Evolutionary conservation across 2,329 filamentous ascomycete species (phyloP), one percentile per base, ranked within the genome.

Genomic region (Nemania abortiva): DNA sequence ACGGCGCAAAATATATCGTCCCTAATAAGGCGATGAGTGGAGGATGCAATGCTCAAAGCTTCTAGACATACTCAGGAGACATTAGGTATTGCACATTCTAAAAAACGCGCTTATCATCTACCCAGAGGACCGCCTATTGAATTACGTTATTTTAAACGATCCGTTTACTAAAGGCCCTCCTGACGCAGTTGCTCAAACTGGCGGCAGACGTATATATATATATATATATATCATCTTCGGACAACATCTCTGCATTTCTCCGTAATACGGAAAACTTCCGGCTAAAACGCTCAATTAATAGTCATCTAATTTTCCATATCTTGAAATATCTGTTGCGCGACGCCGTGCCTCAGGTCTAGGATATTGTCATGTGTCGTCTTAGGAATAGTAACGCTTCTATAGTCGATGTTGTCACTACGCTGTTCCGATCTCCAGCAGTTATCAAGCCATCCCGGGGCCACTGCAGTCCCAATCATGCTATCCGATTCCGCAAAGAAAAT

Each of bases 401-500:
- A 75, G 1, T 59, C 11, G 45, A 74, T 74, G 18, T n/a, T 7
- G 9, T 70, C 63, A 39, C 72, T 70, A n/a, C 73, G 65, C 22
- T 68, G 64, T 13, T 73, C 70, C 4, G 63, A 18, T 5, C 55
- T 60, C 74, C 74, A 75, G 22, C 74, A 75, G 9, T 68, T 11
- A n/a, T 72, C 47, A 7, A 75, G 71, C 72, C 72, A 75, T n/a
- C 53, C 24, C 13, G 65, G 73, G 5, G 57, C 72, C 4, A 27
- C 15, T 0, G 52, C 62, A 7, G 68, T 72, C 1, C 74, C 73
- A 39, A 75, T 75, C 58, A 75, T 74, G 20, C 29, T 34, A 31
- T 75, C 74, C 2, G 70, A 62, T 53, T 74, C 73, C 6, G 74
- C 70, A 61, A 71, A 74, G 61, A 71, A 74, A 10, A 74, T 70